Base-by-base conservation (phyloP, 2,329 filamentous ascomycete species). In the Pestalotiopsis sp. region DNA sequence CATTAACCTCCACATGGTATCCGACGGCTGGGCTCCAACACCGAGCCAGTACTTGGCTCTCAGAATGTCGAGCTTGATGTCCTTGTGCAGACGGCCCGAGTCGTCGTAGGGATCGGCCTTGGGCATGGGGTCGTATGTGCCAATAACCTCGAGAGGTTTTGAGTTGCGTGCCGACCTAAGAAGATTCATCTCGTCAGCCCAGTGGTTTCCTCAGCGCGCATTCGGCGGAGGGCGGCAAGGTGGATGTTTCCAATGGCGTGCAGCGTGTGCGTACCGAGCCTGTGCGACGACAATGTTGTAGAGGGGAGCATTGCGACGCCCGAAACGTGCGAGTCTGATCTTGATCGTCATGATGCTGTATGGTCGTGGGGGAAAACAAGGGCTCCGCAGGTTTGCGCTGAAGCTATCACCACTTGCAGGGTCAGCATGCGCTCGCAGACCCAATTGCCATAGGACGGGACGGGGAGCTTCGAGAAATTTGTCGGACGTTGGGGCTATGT, bases 281-380 rank as follows among this genome's bases (percentile, higher is more conserved):
- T 98, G 95, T 17, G 94, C 89, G 72, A 99, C 93, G 73, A 98
- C 94, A 72, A 99, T 98, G 84, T 99, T 99, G 87, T 97, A 99
- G 76, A 98, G 92, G 2, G 96, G 95, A n/a, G 89, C 80, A 79
- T 97, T 95, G 73, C 88, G 90, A 80, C 92, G 93, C 79, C 95
- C 94, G 80, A 98, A 97, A 80, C 96, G 95, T 75, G 96, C 93
- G 75, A 99, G 90, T 69, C 96, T 92, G 81, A 99, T 96, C 80
- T 93, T 93, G 77, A 99, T 41, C 17, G 69, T 70, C 69, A 70
- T 70, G 27, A 17, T 66, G 39, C 36, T 61, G 31, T 31, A 9
- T 20, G 27, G 17, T 17, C 14, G 25, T 13, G 27, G 11, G 11
- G 17, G n/a, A n/a, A 23, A 36, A 31, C 31, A 2, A 20, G 38